Evolutionary conservation across 2,329 filamentous ascomycete species (phyloP).

Genomic region (Diaporthe citri): DNA sequence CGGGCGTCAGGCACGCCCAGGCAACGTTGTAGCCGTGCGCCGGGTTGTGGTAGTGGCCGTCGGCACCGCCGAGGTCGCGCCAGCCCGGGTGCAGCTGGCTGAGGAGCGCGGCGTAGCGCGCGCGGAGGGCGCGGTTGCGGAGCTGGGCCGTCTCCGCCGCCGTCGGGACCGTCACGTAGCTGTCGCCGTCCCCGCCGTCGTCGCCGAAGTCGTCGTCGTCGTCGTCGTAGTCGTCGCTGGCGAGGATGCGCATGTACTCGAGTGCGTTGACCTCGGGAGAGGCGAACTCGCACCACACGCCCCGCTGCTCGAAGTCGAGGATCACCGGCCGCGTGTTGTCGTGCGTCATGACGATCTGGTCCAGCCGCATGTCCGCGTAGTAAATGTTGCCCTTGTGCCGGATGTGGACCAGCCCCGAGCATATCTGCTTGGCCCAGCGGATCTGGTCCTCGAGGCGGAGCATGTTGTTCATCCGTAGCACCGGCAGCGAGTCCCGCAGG

Average conservation of each 20-base stretch:
- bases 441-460: constrained; percentile 60
- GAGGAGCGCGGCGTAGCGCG: constrained; percentile 58
- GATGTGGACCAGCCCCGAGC: constrained; percentile 64
- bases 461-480: constrained; percentile 60
- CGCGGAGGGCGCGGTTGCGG: constrained; percentile 40
- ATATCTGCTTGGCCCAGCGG: constrained; percentile 67
- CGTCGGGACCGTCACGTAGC: constrained; percentile 13
- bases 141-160: constrained; percentile 6
- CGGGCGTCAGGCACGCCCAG: constrained; percentile 65
- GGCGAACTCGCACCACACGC: constrained; percentile 73
- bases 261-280: constrained; percentile 71
- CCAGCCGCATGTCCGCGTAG: constrained; percentile 71
- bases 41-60: constrained; percentile 62
- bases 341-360: constrained; percentile 67
- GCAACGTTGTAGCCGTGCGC: constrained; percentile 66
- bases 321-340: constrained; percentile 62
- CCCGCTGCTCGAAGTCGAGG: constrained; percentile 73
- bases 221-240: constrained; percentile 60
- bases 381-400: constrained; percentile 60
- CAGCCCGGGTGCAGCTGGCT: constrained; percentile 60
- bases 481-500: constrained; percentile 67
- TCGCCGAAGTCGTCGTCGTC: constrained; percentile 52
- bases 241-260: constrained; percentile 68
- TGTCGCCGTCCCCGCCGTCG: constrained; percentile 41
- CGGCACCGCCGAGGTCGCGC: constrained; percentile 55